A percentile compares a stretch with the other conserved stretches of the same genome.
Conservation (phyloP, 2,329 filamentous ascomycete species). For the Hortaea sp. region DNA sequence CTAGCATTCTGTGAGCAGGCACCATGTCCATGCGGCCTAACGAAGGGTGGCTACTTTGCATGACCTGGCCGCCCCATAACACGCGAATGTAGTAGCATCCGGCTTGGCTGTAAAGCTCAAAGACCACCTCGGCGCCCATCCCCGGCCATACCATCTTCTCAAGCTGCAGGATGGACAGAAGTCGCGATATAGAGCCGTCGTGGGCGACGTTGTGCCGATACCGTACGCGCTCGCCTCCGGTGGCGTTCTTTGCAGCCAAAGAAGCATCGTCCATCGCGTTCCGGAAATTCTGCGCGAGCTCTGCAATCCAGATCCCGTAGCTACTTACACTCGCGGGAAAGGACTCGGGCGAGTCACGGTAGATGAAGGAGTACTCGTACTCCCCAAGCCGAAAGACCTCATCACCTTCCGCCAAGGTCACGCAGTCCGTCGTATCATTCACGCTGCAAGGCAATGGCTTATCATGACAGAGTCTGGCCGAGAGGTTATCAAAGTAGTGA, state of each 20-base stretch:
- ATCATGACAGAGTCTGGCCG: constrained; percentile 64
- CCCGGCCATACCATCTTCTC: constrained; percentile 76
- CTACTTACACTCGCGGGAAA: constrained; percentile 52
- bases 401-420: constrained; percentile 54
- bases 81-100: constrained; percentile 50
- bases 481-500: constrained; percentile 79
- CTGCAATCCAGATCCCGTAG: constrained; percentile 65
- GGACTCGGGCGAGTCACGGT: constrained; percentile 55
- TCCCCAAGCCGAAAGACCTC: constrained; percentile 65
- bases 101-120: constrained; percentile 55
- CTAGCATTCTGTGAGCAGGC: constrained; percentile 52
- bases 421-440: constrained; percentile 44
- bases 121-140: constrained; percentile 70
- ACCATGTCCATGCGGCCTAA: constrained; percentile 65
- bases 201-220: constrained; percentile 75
- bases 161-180: constrained; percentile 61
- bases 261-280: constrained; percentile 32
- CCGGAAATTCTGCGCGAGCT: constrained; percentile 58
- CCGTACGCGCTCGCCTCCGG: constrained; percentile 24
- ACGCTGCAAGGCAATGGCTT: constrained; percentile 61
- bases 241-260: constrained; percentile 9
- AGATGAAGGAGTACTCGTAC: constrained; percentile 72
- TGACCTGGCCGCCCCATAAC: constrained; percentile 57
- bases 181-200: constrained; percentile 59
- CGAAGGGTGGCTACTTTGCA: constrained; percentile 57